These are phyloP conservation scores for Blumeria graminis DNA, from an alignment of 2,329 filamentous ascomycete species.

Conservation along the genomic window DNA sequence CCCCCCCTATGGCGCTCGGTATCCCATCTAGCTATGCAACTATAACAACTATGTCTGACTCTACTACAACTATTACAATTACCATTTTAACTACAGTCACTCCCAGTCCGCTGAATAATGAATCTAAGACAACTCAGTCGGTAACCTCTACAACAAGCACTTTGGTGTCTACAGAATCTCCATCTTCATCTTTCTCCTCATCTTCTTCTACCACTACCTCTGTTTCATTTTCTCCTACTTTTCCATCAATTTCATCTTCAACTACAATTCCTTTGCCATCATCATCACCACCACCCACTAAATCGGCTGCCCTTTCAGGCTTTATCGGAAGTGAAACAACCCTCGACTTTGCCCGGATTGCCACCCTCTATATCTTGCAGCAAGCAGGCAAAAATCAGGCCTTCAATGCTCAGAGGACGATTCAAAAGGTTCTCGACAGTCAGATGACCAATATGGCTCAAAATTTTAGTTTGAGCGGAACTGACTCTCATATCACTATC, in stretches of 20 bases:
- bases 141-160: background rate
- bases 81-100: background rate
- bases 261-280: constrained; percentile 1
- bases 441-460: constrained; percentile 7
- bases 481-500: background rate
- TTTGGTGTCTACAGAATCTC: background rate
- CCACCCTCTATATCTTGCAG: constrained; percentile 37
- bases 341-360: constrained; percentile 38
- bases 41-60: constrained; percentile 1
- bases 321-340: constrained; percentile 30
- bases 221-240: background rate
- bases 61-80: constrained; percentile 1
- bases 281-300: constrained; percentile 4
- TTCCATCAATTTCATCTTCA: background rate
- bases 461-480: constrained; percentile 9
- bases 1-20: background rate
- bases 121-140: background rate
- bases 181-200: background rate
- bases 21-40: constrained; percentile 2
- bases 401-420: constrained; percentile 25
- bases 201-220: background rate
- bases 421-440: constrained; percentile 29
- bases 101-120: background rate
- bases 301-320: constrained; percentile 3
- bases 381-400: constrained; percentile 26